These are phyloP conservation scores for Solanum ossicruentum DNA, from an alignment of 257 asterid species.

Conservation along the genomic window DNA sequence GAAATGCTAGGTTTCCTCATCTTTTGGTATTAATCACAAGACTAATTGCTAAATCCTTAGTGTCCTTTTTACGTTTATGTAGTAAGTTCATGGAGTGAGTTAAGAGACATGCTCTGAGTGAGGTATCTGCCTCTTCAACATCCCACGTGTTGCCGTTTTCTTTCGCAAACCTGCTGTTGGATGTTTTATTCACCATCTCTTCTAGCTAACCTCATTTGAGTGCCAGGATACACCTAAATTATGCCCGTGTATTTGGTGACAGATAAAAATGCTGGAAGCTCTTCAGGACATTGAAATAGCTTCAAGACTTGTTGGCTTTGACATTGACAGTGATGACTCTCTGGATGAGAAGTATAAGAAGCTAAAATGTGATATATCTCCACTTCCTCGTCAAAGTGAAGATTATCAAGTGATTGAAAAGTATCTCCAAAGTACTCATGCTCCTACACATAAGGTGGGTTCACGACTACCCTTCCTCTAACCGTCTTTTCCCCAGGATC, in stretches of 20 bases:
- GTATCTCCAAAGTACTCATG: conserved; percentile 81
- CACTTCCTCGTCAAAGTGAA: conserved; percentile 70
- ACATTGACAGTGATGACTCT: conserved; percentile 47
- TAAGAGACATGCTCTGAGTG: neutral
- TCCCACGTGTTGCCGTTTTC: neutral
- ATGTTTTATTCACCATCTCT: neutral
- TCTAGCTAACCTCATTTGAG: neutral
- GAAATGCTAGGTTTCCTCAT: neutral
- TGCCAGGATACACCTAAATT: neutral
- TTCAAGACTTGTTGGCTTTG: conserved; percentile 81
- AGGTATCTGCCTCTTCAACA: neutral
- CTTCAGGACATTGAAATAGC: conserved; percentile 98
- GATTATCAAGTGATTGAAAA: conserved; percentile 70
- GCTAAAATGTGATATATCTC: conserved; percentile 60
- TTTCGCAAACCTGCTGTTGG: neutral
- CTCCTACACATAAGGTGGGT: conserved; percentile 91
- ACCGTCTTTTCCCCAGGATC: neutral
- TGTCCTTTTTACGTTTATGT: neutral
- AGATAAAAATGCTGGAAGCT: conserved; percentile 99
- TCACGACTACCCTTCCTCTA: neutral
- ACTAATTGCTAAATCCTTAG: neutral
- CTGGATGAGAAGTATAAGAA: conserved; percentile 78
- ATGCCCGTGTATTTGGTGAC: conserved; percentile 2
- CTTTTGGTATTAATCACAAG: neutral
- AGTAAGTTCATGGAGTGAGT: neutral